phyloP scores from a whole-genome alignment of 768 basidiomycete species.

The Termitomyces bulborhizus region DNA sequence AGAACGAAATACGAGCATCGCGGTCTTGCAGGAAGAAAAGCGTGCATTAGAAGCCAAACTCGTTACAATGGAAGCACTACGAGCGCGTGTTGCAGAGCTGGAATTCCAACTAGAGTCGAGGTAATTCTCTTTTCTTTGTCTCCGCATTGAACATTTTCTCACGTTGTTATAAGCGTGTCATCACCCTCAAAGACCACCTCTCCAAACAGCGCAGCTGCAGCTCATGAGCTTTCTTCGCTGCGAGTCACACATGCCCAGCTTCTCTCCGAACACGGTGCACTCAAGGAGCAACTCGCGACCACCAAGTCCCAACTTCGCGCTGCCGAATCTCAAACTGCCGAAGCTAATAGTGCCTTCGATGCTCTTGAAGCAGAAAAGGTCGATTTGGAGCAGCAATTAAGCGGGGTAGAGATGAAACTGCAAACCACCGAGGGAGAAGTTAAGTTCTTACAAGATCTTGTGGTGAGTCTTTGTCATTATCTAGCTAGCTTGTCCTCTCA shows the following conservation, averaged over 20 bases:
- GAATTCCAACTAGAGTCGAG: constrained; percentile 46
- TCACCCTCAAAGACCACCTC: neutral
- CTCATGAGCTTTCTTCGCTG: constrained; percentile 51
- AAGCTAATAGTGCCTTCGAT: constrained; percentile 11
- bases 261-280: constrained; percentile 63
- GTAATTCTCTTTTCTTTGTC: constrained; percentile 24
- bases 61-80: constrained; percentile 41
- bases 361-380: constrained; percentile 9
- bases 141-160: neutral
- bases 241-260: constrained; percentile 58
- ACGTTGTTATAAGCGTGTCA: neutral
- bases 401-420: neutral
- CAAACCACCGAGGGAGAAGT: constrained; percentile 1
- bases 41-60: constrained; percentile 52
- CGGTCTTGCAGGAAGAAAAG: constrained; percentile 74
- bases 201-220: constrained; percentile 32
- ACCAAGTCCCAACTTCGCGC: constrained; percentile 31
- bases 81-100: constrained; percentile 60
- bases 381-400: neutral
- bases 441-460: constrained; percentile 6
- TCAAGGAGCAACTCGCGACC: constrained; percentile 40
- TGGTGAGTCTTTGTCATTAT: neutral
- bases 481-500: neutral
- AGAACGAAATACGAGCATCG: constrained; percentile 53
- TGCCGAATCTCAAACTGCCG: constrained; percentile 24